Evolutionary conservation across 106 monocot species (phyloP), one percentile per base, ranked within the genome.

Genomic region (Phalaenopsis equestris): DNA sequence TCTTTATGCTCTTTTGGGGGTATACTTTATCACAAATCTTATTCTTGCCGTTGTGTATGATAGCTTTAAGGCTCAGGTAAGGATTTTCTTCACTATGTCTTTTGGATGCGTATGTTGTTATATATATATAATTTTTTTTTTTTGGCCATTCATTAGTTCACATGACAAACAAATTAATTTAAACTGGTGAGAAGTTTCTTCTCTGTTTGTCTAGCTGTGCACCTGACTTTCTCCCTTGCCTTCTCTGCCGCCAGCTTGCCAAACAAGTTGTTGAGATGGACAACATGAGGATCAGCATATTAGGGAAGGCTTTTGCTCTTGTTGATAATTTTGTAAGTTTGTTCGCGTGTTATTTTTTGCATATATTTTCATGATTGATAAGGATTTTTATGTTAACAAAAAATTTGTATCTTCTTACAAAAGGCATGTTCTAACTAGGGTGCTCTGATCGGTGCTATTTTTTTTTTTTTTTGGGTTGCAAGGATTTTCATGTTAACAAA

Each of bases 41-140:
- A 88, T 98, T 85, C 98, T 98, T 91, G 98, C 98, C 15, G 92
- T 98, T 80, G 91, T 98, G 65, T 98, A 94, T 86, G 92, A 98
- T 79, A 92, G 97, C 85, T 98, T 98, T 80, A 98, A 98, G 84
- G 84, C 84, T 42, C 92, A 98, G 98, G 98, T 94, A 83, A 80
- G 75, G 52, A 42, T 68, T 24, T 81, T 24, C 65, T 38, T 15
- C n/a, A n/a, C 76, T 12, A 61, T 81, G 8, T 39, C 79, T 64
- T 30, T 79, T 79, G 42, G 56, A 56, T 17, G 30, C 56, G 73
- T 21, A 41, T 47, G 46, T 24, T 45, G 38, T 14, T 61, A 42
- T 79, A 8, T 76, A 46, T 39, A 55, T 84, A 30, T 30, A 30
- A 30, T 30, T 18, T 84, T 1, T 65, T 42, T 75, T 56, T 4